A percentile compares a stretch with the other conserved stretches of the same genome.
phyloP scores from a whole-genome alignment of 306 rosid species.

The Begonia masoniana region DNA sequence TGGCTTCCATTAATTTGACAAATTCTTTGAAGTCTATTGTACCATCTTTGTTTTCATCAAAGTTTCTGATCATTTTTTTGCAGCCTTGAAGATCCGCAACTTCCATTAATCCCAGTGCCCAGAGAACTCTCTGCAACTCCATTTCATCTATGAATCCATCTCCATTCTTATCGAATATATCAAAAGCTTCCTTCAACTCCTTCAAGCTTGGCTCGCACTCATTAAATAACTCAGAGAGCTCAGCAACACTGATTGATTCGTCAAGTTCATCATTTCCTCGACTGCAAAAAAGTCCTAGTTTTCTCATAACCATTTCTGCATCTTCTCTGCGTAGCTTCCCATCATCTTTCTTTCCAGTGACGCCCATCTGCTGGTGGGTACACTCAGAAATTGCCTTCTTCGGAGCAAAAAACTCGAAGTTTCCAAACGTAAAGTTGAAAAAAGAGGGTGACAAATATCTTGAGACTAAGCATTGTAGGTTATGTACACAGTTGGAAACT shows the following conservation, averaged over 20 bases:
- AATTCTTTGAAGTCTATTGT: constrained; percentile 57
- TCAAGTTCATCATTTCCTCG: constrained; percentile 38
- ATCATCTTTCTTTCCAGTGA: constrained; percentile 15
- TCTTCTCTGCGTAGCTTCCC: constrained; percentile 30
- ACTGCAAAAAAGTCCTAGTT: constrained; percentile 40
- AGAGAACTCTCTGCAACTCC: constrained; percentile 51
- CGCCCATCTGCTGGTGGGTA: constrained; percentile 6
- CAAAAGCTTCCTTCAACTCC: constrained; percentile 72
- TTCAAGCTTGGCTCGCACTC: constrained; percentile 65
- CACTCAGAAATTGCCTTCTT: constrained; percentile 13
- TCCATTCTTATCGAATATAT: constrained; percentile 60
- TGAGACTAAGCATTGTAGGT: no score
- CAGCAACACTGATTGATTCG: constrained; percentile 20
- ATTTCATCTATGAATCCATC: constrained; percentile 69
- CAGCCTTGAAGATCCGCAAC: constrained; percentile 33
- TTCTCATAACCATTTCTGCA: constrained; percentile 35
- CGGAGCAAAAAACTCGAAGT: constrained; percentile 13
- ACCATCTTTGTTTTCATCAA: constrained; percentile 48
- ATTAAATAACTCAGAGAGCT: constrained; percentile 46
- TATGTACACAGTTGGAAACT: no score
- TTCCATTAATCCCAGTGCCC: constrained; percentile 42
- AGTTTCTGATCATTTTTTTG: constrained; percentile 42
- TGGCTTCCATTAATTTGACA: constrained; percentile 51
- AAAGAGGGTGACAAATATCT: no score
- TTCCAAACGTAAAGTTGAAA: not conserved